Evolutionary conservation across 176 grass and related monocot genomes (phyloP).

Genomic region (Carex scoparia): DNA sequence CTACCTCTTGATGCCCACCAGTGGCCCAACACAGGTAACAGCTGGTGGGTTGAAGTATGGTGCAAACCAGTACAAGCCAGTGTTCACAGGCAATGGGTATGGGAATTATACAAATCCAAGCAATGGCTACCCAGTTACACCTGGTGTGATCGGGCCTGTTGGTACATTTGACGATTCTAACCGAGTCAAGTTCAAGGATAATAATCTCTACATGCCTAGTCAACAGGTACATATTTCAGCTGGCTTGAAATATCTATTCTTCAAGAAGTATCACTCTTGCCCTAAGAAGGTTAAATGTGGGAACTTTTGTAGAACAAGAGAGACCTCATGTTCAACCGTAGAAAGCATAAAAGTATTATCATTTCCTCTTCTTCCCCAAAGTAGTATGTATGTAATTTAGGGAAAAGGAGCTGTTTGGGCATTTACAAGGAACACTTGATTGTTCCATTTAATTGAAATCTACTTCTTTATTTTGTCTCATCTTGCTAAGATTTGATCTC

Average conservation of each 20-base stretch:
- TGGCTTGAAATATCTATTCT: not conserved
- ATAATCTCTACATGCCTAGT: constrained; percentile 30
- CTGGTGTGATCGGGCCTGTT: constrained; percentile 12
- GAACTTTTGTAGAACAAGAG: not conserved
- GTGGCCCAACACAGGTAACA: constrained; percentile 18
- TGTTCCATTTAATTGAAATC: not conserved
- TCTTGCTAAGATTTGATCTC: not conserved
- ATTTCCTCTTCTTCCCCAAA: not conserved
- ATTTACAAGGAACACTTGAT: not conserved
- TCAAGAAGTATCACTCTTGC: not conserved
- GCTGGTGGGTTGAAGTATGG: constrained; percentile 27
- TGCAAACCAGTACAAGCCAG: constrained; percentile 28
- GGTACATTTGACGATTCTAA: constrained; percentile 22
- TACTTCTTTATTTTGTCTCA: not conserved
- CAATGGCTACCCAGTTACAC: constrained; percentile 22
- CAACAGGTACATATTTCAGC: constrained; percentile 11
- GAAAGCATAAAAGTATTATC: not conserved
- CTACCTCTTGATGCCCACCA: constrained; percentile 21
- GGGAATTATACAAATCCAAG: constrained; percentile 28
- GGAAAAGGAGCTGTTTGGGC: not conserved
- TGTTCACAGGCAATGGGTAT: constrained; percentile 18
- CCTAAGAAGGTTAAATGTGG: not conserved
- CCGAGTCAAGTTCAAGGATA: constrained; percentile 29
- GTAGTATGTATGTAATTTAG: not conserved
- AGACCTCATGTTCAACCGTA: not conserved